Evolutionary conservation across 345 rosid genomes (phyloP), one percentile per base, ranked within the genome.

Genomic region (Brassica juncea): DNA sequence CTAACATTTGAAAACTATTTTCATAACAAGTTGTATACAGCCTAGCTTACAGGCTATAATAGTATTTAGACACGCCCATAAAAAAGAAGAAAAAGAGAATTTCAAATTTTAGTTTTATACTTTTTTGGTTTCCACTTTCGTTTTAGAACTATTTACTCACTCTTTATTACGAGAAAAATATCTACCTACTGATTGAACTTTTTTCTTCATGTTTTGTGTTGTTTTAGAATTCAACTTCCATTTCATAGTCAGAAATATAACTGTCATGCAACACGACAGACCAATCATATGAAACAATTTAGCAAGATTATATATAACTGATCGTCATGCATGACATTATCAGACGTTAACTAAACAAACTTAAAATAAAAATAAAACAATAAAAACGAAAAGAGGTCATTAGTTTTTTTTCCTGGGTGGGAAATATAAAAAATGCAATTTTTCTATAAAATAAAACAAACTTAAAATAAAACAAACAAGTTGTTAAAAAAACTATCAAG

Each of bases 261-360:
- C 16, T 72, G 44, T 72, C 73, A 66, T 66, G 82, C 68, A 73
- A 58, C 77, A 72, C 77, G 73, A 79, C 77, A 59, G 65, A 44
- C 12, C 6, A 66, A 66, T 78, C 77, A 59, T 71, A 71, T 4
- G 34, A 54, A 35, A 34, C 15, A 52, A 2, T 21, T 21, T 49
- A 49, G 57, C 57, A 49, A 49, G 57, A 49, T 19, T 10, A 72
- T 66, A 19, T 66, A 28, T 28, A 39, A 57, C 58, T 6, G 37
- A 59, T 25, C 69, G 77, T 79, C 82, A 79, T 79, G 82, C 73
- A 59, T 79, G 82, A 79, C 82, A 72, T 67, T 72, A 72, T 23
- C 23, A 54, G 68, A 66, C 62, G 39, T 44, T n/a, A 42, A 66
- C 63, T 6, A 52, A 12, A 5, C 19, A 12, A 47, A 47, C 55